Base-by-base conservation (phyloP, 2,329 filamentous ascomycete genomes). In the Aspergillus felis region DNA sequence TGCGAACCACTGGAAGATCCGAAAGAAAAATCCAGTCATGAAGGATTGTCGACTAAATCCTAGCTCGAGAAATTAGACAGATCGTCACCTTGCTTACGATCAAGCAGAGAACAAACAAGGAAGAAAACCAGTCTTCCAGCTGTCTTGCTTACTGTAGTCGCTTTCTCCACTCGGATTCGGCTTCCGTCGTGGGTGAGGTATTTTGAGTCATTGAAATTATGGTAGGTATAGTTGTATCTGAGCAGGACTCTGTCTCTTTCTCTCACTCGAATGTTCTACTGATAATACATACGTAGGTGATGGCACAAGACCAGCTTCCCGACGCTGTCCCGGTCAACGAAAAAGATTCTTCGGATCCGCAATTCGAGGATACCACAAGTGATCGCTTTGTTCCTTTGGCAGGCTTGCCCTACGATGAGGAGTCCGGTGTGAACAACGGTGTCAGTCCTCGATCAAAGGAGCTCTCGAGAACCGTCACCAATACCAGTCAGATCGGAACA, bases 401-500 rank as follows among this genome's bases (percentile, higher is more conserved):
- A 50, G 51, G 54, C 17, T 6, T 25, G 6, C 51, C 42, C 12
- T 46, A 50, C 14, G 63, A 66, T 51, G 65, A 67, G 42, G 66
- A 66, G 57, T 61, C 60, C n/a, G 61, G 52, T 8, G 27, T 60
- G 25, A 61, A 55, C 29, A 51, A 61, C 10, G 8, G 49, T 8
- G 52, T 38, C 7, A 14, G 48, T 50, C 9, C 52, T 10, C 47
- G 32, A 27, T 27, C n/a, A 24, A 65, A 66, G 41, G 57, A 61
- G 25, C 59, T 72, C 27, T 53, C 63, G 14, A 66, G 61, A 12
- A 54, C 62, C 1, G 59, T 61, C 3, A 71, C 68, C 14, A 67
- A 69, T 47, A 55, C 61, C 38, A 72, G 69, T 51, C 63, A 66
- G n/a, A 50, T 66, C 25, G 59, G 58, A 6, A 57, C 60, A 22